Base-by-base conservation (phyloP, 495 filamentous ascomycete genomes). In the Parathielavia hyrcaniae region DNA sequence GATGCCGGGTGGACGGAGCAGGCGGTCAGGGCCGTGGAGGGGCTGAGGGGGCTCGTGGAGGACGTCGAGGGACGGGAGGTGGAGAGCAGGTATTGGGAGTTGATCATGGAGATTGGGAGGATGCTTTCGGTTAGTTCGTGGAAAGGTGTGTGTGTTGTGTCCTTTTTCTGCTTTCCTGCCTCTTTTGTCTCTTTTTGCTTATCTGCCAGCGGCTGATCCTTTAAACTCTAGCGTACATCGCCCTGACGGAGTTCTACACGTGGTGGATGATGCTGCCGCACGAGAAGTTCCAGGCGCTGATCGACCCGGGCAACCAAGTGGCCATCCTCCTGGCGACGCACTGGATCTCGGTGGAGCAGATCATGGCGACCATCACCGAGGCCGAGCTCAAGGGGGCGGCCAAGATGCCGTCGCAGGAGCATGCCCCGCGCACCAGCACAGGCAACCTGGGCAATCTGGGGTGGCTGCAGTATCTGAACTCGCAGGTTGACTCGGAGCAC, bases 261-360 rank as follows among this genome's bases (percentile, higher is more conserved):
- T 78, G 76, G 76, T 78, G 76, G 76, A 76, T 77, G 70, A 68
- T 71, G 64, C 62, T 83, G 62, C 70, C 75, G 8, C 76, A 83
- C 61, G 66, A 69, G 1, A 68, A 81, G 41, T 86, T 86, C 62
- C 70, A 76, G 60, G 61, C 62, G 6, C 74, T 85, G 43, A 72
- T 82, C 59, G 72, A 79, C 59, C 73, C 79, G 17, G 54, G 52
- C 32, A 81, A 80, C 63, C 71, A 75, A 57, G 66, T 76, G 13
- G 69, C 71, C 7, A 65, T 79, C 40, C 64, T 85, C n/a, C 64
- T 86, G 9, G 75, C 78, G 14, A 60, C 80, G 38, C 83, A 86
- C 70, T 85, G 81, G 70, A 76, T 85, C 41, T 73, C 80, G 9
- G 51, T 84, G 17, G 79, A 82, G 66, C 71, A 78, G 51, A 75